phyloP scores from a whole-genome alignment of 257 asterid genomes.

The Rhazya stricta region DNA sequence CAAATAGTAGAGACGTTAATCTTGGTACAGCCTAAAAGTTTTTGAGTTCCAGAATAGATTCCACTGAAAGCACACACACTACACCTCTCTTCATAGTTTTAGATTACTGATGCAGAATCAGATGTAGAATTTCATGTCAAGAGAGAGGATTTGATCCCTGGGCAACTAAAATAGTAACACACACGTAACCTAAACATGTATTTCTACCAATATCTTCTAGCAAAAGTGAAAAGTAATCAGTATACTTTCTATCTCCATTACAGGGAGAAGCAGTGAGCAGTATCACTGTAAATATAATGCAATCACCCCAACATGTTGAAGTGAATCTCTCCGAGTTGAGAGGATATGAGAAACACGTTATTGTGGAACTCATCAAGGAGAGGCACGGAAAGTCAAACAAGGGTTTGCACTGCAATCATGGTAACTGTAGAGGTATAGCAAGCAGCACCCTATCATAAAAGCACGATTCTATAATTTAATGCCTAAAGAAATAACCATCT shows the following conservation, averaged over 20 bases:
- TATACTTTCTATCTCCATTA: slow-evolving; percentile 6
- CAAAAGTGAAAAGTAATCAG: background rate
- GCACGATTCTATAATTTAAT: slow-evolving; percentile 2
- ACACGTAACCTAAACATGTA: background rate
- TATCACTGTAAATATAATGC: slow-evolving; percentile 52
- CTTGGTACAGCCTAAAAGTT: no score
- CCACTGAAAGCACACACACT: no score
- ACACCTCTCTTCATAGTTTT: no score
- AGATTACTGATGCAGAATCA: no score
- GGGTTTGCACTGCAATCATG: slow-evolving; percentile 20
- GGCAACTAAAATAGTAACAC: background rate
- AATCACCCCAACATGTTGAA: slow-evolving; percentile 59
- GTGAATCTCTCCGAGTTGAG: slow-evolving; percentile 65
- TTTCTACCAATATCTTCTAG: background rate
- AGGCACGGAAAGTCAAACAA: slow-evolving; percentile 23
- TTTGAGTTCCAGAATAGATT: no score
- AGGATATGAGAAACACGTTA: slow-evolving; percentile 76
- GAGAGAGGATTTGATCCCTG: background rate
- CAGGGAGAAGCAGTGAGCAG: slow-evolving; percentile 84
- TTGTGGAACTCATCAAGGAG: slow-evolving; percentile 68
- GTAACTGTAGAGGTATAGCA: slow-evolving; percentile 53
- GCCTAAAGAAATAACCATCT: slow-evolving; percentile 18
- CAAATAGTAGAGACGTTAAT: no score
- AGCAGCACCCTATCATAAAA: slow-evolving; percentile 4
- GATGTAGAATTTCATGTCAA: no score